Conservation (phyloP, 768 basidiomycete species). For the Lentinula detonsa region DNA sequence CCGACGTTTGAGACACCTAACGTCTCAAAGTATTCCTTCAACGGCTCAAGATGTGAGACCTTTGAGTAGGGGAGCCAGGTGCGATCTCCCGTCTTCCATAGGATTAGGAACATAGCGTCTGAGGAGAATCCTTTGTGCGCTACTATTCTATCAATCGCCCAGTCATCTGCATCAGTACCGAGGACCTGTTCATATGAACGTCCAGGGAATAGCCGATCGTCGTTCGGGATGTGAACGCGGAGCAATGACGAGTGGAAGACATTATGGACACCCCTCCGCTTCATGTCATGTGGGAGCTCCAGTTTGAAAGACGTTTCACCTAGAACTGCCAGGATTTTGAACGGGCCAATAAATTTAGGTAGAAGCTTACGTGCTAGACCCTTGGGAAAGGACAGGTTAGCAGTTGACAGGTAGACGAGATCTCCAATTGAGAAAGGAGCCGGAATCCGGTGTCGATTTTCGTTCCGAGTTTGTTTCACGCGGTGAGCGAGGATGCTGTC, state of each 20-base stretch:
- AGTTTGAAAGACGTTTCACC: constrained; percentile 16
- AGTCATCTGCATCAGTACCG: constrained; percentile 6
- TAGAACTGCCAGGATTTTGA: constrained; percentile 12
- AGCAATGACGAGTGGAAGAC: constrained; percentile 21
- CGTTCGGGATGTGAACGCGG: constrained; percentile 13
- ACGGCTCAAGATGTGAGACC: constrained; percentile 6
- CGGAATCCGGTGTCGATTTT: too few species aligned
- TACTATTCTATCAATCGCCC: constrained; percentile 19
- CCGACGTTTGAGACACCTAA: neutral
- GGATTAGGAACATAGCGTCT: constrained; percentile 7
- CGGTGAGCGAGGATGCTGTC: too few species aligned
- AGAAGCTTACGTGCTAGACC: constrained; percentile 23
- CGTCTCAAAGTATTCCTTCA: constrained; percentile 11
- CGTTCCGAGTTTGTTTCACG: too few species aligned
- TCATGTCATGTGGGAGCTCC: constrained; percentile 18
- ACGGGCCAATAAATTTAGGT: constrained; percentile 30
- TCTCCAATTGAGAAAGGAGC: constrained; percentile 12
- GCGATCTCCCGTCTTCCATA: constrained; percentile 13
- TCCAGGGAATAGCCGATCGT: too few species aligned
- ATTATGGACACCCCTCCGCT: constrained; percentile 17
- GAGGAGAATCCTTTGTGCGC: constrained; percentile 1
- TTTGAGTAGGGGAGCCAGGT: constrained; percentile 12
- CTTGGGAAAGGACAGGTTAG: constrained; percentile 25
- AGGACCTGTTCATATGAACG: too few species aligned
- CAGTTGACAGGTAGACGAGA: constrained; percentile 24